A percentile compares a stretch with the other conserved stretches of the same genome.
Conservation (phyloP, 208 protist species). For the Herpetomonas muscarum region DNA sequence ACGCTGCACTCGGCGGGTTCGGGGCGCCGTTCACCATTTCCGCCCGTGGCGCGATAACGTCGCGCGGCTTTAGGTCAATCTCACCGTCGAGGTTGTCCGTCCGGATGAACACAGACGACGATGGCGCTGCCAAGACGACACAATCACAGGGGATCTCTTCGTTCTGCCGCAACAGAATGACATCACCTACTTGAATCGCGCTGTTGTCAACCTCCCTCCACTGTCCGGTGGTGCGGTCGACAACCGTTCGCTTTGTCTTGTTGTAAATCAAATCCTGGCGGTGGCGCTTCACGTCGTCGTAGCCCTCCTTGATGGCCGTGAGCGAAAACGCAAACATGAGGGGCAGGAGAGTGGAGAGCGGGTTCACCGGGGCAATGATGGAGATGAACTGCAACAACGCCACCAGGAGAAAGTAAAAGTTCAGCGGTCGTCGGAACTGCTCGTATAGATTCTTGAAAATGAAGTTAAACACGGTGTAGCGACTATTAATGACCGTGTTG, state of each 20-base stretch:
- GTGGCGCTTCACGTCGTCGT: conserved; percentile 92
- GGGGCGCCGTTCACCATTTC: not conserved
- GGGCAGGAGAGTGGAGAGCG: conserved; percentile 88
- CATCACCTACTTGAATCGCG: conserved; percentile 79
- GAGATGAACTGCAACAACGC: conserved; percentile 89
- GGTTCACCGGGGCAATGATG: conserved; percentile 90
- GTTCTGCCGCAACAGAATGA: conserved; percentile 61
- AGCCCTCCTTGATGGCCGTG: conserved; percentile 92
- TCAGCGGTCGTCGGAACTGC: conserved; percentile 94
- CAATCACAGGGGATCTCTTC: conserved; percentile 92
- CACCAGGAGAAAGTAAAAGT: conserved; percentile 97
- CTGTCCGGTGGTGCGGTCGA: conserved; percentile 11
- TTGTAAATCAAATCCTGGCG: conserved; percentile 79
- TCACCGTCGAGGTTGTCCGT: conserved; percentile 95
- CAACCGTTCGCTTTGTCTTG: conserved; percentile 39
- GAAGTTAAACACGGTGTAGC: conserved; percentile 95
- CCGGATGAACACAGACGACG: conserved; percentile 67
- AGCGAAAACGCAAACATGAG: conserved; percentile 92
- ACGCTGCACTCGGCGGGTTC: not conserved
- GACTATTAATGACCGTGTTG: conserved; percentile 91
- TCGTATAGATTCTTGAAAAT: conserved; percentile 95
- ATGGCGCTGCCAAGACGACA: conserved; percentile 60
- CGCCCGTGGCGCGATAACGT: conserved; percentile 34
- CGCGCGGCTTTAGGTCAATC: conserved; percentile 89
- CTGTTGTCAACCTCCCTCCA: conserved; percentile 41